Conservation (phyloP, 352 stramenopile genomes). For the Hyphochytrium catenoides region DNA sequence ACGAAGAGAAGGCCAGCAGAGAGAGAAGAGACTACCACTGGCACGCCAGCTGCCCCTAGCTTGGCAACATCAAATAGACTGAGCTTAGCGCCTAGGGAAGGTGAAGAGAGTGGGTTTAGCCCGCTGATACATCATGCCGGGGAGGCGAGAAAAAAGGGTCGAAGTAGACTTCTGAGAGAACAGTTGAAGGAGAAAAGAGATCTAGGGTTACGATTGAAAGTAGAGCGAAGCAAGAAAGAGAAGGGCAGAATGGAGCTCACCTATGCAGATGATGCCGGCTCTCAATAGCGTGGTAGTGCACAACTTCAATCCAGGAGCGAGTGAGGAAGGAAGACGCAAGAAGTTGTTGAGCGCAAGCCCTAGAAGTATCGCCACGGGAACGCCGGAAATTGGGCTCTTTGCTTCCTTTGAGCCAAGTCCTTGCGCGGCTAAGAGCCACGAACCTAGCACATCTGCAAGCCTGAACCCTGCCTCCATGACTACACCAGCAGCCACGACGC, state of each 20-base stretch:
- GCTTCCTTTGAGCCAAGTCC: slow-evolving; percentile 6
- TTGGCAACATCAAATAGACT: slow-evolving; percentile 15
- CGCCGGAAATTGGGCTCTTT: slow-evolving; percentile 16
- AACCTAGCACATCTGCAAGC: slow-evolving; percentile 7
- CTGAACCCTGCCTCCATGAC: slow-evolving; percentile 8
- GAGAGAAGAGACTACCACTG: slow-evolving; percentile 14
- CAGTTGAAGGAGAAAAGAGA: no score
- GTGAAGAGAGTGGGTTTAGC: no score
- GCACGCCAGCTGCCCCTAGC: slow-evolving; percentile 13
- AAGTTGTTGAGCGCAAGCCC: slow-evolving; percentile 10
- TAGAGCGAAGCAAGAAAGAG: no score
- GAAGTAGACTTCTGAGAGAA: no score
- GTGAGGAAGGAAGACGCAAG: slow-evolving; percentile 3
- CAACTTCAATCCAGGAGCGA: slow-evolving; percentile 15
- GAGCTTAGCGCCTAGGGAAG: slow-evolving; percentile 22
- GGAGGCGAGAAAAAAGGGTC: no score
- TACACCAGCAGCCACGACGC: slow-evolving; percentile 4
- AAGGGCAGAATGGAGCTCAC: no score
- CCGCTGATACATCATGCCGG: no score
- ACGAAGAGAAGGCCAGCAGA: slow-evolving; percentile 17
- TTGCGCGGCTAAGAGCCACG: slow-evolving; percentile 6
- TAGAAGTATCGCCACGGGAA: slow-evolving; percentile 18
- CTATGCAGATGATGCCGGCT: slow-evolving; percentile 19
- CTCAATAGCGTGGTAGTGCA: slow-evolving; percentile 20
- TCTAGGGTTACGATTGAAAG: no score